Evolutionary conservation across 225 moss, liverwort and hornwort genomes (phyloP), one percentile per base, ranked within the genome.

Genomic region (Pleurozium schreberi): DNA sequence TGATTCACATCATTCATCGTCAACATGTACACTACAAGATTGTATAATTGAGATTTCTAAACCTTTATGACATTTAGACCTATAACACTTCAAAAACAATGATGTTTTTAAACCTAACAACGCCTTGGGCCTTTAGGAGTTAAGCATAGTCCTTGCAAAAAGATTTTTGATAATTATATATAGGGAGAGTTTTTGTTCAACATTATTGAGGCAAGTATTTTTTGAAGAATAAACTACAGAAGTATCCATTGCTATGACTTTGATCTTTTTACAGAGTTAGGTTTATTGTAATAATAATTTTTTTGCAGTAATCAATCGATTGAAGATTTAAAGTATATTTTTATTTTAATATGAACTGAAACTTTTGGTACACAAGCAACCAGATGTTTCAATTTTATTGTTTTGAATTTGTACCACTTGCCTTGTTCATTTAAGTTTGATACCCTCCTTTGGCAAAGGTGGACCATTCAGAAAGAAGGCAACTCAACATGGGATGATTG

Each of bases 401-500:
- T 13, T 50, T 75, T 50, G 33, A 75, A 50, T 75, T 49, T 75
- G 20, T 50, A 75, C 12, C 33, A 31, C 13, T 33, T 31, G 5
- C n/a, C n/a, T n/a, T 20, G 5, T 75, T 75, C 31, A 75, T 33
- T 50, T 75, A 33, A 33, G 5, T 75, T 50, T 20, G 33, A 33
- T 75, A 20, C 13, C 12, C 0, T 21, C 4, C 12, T 50, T 75
- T 33, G 33, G 21, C 33, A 50, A 49, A 45, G 11, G 30, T 45
- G 11, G 5, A 30, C 20, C 49, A 49, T 33, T 50, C 34, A 75
- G 4, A 0, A 75, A 9, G 34, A 75, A 75, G 5, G 5, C 21
- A 19, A 50, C 14, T 75, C 0, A 0, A 50, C 1, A 34, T 14
- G 13, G n/a, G n/a, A n/a, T n/a, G n/a, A n/a, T n/a, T n/a, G n/a